A percentile compares a stretch with the other conserved stretches of the same genome.
Conservation (phyloP, 306 rosid species). For the Aeschynomene evenia region DNA sequence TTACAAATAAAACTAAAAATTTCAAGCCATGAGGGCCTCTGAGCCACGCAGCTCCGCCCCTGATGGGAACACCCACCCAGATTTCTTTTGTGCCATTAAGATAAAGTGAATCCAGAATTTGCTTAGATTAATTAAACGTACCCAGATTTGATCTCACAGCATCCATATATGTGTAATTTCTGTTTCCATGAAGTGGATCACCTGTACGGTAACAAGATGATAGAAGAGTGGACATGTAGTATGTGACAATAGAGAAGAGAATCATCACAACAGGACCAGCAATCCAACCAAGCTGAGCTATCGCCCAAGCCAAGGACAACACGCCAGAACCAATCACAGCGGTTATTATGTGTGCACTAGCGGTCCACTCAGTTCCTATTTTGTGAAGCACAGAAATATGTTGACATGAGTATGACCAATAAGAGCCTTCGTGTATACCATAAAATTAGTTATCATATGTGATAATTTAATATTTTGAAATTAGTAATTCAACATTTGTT, state of each 20-base stretch:
- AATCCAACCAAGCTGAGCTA: constrained; percentile 54
- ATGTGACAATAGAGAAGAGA: constrained; percentile 44
- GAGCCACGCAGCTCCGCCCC: no score
- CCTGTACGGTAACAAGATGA: constrained; percentile 39
- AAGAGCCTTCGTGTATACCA: no score
- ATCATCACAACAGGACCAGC: constrained; percentile 51
- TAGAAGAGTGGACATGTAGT: constrained; percentile 39
- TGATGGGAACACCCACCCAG: neutral
- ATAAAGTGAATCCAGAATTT: no score
- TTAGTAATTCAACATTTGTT: no score
- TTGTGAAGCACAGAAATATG: neutral
- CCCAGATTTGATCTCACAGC: constrained; percentile 43
- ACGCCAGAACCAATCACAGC: constrained; percentile 55
- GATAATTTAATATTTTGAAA: no score
- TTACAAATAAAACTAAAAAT: no score
- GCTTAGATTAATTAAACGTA: neutral
- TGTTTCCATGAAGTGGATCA: constrained; percentile 39
- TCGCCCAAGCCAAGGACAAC: constrained; percentile 48
- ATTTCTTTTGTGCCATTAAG: no score
- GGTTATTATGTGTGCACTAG: constrained; percentile 46
- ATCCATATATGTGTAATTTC: constrained; percentile 44
- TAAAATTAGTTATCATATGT: no score
- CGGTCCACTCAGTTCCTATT: constrained; percentile 43
- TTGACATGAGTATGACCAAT: neutral
- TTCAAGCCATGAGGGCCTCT: no score